Evolutionary conservation across 139 green algal genomes (phyloP), one percentile per base, ranked within the genome.

Genomic region (Pseudopediastrum boryanum): DNA sequence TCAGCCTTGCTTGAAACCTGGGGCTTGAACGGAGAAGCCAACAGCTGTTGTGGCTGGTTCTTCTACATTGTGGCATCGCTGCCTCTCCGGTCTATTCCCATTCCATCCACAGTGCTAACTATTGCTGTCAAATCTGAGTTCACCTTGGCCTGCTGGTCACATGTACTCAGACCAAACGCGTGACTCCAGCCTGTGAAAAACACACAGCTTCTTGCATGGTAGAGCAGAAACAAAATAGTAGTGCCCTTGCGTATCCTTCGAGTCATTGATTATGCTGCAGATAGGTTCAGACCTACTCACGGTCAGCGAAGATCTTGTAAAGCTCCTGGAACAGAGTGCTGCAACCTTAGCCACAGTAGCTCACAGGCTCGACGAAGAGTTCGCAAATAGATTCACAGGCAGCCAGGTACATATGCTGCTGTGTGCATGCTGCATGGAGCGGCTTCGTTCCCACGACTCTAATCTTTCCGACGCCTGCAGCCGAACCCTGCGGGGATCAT

Each of bases 361-460:
- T 12, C 64, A 54, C 25, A 48, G 46, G 1, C 50, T 82, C 8
- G 76, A 82, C 41, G 63, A 75, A 38, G 76, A 82, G 65, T 82
- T 82, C 38, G 67, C 76, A 19, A 65, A 76, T 27, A 50, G 76
- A 4, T 82, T 82, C 27, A 33, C 54, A 63, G 54, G 27, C 27
- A 38, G 4, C 33, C 33, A 8, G 12, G 54, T 63, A 27, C 1
- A 62, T 62, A 4, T n/a, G 27, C 3, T 62, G 52, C 52, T 62
- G 7, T n/a, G 31, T 62, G 52, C 7, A 25, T 63, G 54, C 16
- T 63, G 7, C 36, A 10, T 65, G 29, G 21, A 25, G n/a, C n/a
- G 7, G 2, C 27, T n/a, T n/a, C n/a, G n/a, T n/a, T n/a, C n/a
- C n/a, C 48, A 19, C 48, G 16, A 19, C 16, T 19, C 16, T 19